phyloP scores from a whole-genome alignment of 2,329 filamentous ascomycete species.

The Aphanoascus verrucosus region DNA sequence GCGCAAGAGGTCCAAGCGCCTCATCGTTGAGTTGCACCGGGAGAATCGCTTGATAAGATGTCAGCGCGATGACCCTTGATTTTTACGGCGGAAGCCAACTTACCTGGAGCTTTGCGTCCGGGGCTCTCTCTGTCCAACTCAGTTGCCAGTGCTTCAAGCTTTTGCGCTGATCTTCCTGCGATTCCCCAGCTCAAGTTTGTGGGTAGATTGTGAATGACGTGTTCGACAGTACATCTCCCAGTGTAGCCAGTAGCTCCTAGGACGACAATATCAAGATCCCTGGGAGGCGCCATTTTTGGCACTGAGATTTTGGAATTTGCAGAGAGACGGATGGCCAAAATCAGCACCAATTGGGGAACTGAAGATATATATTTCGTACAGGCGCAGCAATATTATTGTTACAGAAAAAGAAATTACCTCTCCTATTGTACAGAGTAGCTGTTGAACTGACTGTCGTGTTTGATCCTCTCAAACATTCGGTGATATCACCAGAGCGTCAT shows the following conservation, averaged over 20 bases:
- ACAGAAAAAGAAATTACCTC: too few relatives aligned
- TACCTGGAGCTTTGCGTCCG: conserved; percentile 62
- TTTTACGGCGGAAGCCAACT: conserved; percentile 15
- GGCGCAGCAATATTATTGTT: too few relatives aligned
- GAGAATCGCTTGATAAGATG: conserved; percentile 31
- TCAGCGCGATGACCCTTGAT: neutral
- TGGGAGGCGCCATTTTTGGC: conserved; percentile 17
- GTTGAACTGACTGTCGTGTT: too few relatives aligned
- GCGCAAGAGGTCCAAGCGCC: conserved; percentile 43
- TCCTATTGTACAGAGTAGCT: too few relatives aligned
- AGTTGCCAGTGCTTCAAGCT: conserved; percentile 58
- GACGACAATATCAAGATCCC: conserved; percentile 55
- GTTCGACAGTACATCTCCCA: conserved; percentile 62
- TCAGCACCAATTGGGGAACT: too few relatives aligned
- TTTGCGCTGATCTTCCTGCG: conserved; percentile 67
- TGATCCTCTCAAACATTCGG: too few relatives aligned
- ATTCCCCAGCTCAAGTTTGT: conserved; percentile 79
- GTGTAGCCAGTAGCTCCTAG: conserved; percentile 72
- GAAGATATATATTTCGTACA: too few relatives aligned
- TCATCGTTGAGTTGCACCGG: conserved; percentile 39
- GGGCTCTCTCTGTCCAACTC: conserved; percentile 57
- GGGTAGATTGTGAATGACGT: conserved; percentile 59
- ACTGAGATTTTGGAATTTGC: neutral
- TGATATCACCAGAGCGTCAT: neutral
- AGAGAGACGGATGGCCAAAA: neutral